A percentile compares a stretch with the other conserved stretches of the same genome.
Evolutionary conservation across 1,284 basidiomycete genomes (phyloP).

Genomic region (Phenoliferia sp.): DNA sequence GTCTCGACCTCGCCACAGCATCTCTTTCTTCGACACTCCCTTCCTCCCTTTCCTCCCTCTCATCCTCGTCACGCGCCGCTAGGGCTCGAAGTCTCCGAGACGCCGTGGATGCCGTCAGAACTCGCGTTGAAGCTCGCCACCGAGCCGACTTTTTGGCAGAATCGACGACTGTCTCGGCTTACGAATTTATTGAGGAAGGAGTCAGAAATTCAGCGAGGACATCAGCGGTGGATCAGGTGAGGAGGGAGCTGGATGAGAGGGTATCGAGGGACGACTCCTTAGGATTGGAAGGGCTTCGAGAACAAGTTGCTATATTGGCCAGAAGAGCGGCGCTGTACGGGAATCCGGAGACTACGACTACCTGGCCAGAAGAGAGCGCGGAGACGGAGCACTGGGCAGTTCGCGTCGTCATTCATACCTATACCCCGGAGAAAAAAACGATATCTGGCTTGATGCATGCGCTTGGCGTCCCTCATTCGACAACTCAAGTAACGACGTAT

Average conservation of each 20-base stretch:
- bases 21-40: neutral
- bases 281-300: too few species aligned
- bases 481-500: slow-evolving; percentile 16
- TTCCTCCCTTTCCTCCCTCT: too few species aligned
- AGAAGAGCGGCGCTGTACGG: neutral
- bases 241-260: too few species aligned
- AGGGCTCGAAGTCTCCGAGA: neutral
- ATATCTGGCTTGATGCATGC: slow-evolving; percentile 27
- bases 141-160: too few species aligned
- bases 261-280: too few species aligned
- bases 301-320: too few species aligned
- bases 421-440: neutral
- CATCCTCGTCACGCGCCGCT: neutral
- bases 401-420: slow-evolving; percentile 22
- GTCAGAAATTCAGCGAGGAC: too few species aligned
- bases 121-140: too few species aligned
- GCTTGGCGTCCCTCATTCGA: slow-evolving; percentile 3
- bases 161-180: too few species aligned
- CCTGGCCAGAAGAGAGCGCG: neutral
- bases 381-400: slow-evolving; percentile 25
- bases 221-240: too few species aligned
- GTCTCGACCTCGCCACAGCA: too few species aligned
- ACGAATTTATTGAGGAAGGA: too few species aligned
- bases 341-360: neutral
- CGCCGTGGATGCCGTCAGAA: neutral